phyloP scores from a whole-genome alignment of 768 basidiomycete genomes.

The Cystobasidiopsis lactophilus region DNA sequence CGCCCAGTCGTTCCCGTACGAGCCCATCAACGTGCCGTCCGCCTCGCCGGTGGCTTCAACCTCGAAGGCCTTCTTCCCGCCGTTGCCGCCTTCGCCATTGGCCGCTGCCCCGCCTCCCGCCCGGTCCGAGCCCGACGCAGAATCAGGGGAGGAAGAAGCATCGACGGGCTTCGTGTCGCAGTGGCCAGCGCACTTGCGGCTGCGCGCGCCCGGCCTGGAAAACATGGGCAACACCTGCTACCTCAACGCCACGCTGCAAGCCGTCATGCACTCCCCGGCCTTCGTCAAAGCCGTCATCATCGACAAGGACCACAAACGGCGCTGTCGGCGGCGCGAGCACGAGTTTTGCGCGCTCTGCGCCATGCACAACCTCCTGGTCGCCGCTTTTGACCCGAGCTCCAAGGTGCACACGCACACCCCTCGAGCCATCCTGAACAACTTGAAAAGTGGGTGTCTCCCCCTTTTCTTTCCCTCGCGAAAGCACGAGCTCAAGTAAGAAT shows the following conservation, averaged over 20 bases:
- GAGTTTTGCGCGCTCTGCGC: constrained; percentile 62
- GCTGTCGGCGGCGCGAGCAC: neutral
- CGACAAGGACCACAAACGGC: neutral
- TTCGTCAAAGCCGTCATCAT: constrained; percentile 33
- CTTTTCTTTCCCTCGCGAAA: neutral
- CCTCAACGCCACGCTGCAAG: constrained; percentile 82
- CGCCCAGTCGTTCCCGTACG: neutral
- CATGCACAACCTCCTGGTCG: constrained; percentile 37
- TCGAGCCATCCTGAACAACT: constrained; percentile 38
- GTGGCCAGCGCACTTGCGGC: neutral
- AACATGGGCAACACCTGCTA: constrained; percentile 32
- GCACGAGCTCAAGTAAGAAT: neutral
- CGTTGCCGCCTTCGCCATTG: neutral
- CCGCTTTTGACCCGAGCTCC: constrained; percentile 33
- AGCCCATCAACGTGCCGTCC: neutral
- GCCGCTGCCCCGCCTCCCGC: neutral
- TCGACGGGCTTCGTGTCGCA: neutral
- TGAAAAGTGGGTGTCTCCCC: constrained; percentile 37
- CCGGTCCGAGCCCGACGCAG: neutral
- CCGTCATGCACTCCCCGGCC: constrained; percentile 76
- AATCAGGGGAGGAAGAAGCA: neutral
- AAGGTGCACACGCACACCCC: constrained; percentile 31
- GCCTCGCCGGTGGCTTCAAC: neutral
- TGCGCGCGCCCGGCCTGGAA: neutral
- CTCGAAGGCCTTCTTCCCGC: neutral